Conservation (phyloP, 2,329 filamentous ascomycete species). For the Fusarium falciforme region DNA sequence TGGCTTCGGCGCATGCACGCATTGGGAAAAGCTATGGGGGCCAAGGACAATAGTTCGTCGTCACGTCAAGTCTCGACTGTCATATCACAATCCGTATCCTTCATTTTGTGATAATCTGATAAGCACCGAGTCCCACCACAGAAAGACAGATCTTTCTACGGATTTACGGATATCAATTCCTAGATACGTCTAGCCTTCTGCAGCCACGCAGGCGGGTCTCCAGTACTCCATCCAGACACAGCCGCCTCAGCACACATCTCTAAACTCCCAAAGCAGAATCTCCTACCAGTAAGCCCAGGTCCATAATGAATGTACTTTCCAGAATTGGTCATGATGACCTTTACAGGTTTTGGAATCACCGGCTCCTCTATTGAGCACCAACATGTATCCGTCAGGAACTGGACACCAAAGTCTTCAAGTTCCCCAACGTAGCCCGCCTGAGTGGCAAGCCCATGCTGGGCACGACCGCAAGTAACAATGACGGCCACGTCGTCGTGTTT, state of each 20-base stretch:
- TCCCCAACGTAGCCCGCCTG: neutral
- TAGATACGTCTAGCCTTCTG: neutral
- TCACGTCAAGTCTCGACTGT: neutral
- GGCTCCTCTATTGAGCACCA: constrained; percentile 13
- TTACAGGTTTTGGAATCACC: constrained; percentile 5
- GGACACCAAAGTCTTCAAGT: neutral
- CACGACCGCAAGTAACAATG: neutral
- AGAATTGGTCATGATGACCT: constrained; percentile 32
- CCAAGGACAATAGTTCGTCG: neutral
- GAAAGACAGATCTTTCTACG: neutral
- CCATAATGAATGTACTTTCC: constrained; percentile 38
- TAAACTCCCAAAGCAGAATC: constrained; percentile 15
- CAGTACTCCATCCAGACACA: constrained; percentile 5
- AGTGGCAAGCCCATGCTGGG: neutral
- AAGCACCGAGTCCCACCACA: neutral
- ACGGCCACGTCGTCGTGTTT: neutral
- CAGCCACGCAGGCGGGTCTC: constrained; percentile 5
- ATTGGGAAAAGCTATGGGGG: neutral
- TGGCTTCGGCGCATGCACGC: neutral
- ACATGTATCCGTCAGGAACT: neutral
- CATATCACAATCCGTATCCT: neutral
- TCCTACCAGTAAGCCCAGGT: constrained; percentile 22
- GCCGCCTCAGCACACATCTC: constrained; percentile 20
- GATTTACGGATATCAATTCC: neutral
- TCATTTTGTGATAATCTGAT: neutral